Conservation (phyloP, 805 yeast genomes). For the Tetrapisispora nanseiensis region DNA sequence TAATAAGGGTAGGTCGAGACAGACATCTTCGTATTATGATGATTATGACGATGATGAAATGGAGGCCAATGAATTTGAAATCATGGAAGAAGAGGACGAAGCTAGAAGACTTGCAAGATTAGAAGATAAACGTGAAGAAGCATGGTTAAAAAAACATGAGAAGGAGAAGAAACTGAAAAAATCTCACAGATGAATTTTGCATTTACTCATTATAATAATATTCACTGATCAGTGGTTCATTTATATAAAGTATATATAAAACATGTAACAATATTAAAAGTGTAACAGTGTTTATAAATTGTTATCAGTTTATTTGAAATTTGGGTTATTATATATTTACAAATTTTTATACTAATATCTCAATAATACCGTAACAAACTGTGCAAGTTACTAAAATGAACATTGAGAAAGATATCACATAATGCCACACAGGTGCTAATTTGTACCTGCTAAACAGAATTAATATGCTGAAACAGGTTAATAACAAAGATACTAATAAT, state of each 20-base stretch:
- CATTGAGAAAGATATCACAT: conserved; percentile 17
- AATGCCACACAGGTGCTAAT: conserved; percentile 29
- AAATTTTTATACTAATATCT: conserved; percentile 12
- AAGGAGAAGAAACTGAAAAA: conserved; percentile 31
- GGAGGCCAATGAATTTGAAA: conserved; percentile 93
- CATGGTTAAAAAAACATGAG: conserved; percentile 42
- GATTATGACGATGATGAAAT: conserved; percentile 43
- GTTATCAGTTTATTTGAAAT: not conserved
- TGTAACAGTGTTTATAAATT: not conserved
- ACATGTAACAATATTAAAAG: not conserved
- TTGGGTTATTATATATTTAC: not conserved
- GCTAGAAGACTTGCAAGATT: conserved; percentile 58
- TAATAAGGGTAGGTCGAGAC: conserved; percentile 50
- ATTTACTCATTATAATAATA: not conserved
- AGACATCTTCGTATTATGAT: conserved; percentile 33
- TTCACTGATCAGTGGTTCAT: no score
- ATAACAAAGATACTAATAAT: conserved; percentile 17
- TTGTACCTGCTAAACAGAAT: conserved; percentile 24
- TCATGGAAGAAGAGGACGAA: conserved; percentile 68
- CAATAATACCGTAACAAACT: conserved; percentile 27
- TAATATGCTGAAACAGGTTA: conserved; percentile 17
- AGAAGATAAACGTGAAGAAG: conserved; percentile 70
- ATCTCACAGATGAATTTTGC: not conserved
- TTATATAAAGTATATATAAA: not conserved
- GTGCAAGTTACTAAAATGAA: conserved; percentile 21